These are phyloP conservation scores for Ajuga reptans DNA, from an alignment of 305 asterid species.

Conservation along the genomic window DNA sequence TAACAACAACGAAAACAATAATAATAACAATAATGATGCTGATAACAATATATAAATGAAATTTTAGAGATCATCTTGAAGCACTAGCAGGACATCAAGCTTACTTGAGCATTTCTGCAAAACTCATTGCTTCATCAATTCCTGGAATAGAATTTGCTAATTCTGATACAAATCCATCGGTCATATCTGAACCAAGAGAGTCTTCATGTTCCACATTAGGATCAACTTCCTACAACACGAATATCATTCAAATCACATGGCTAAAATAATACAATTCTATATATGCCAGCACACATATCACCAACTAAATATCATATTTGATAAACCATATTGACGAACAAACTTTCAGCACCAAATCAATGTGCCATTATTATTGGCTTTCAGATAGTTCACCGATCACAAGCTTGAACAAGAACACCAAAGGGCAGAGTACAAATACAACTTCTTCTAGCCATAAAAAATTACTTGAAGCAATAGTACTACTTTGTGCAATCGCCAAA, in stretches of 20 bases:
- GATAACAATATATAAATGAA: too few species aligned
- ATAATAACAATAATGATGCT: too few species aligned
- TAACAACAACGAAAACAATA: too few species aligned
- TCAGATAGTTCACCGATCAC: neutral
- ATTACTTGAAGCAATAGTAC: neutral
- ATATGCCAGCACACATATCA: neutral
- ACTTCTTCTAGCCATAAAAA: neutral
- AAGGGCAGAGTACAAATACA: neutral
- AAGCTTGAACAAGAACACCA: neutral
- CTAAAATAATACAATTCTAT: neutral
- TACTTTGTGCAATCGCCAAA: neutral
- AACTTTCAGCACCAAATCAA: neutral
- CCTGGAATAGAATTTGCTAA: conserved; percentile 88
- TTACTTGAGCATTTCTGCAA: conserved; percentile 95
- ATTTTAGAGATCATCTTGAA: neutral
- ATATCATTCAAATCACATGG: neutral
- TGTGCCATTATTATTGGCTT: neutral
- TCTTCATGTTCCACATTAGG: conserved; percentile 81
- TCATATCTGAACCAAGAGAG: conserved; percentile 38
- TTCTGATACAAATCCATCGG: conserved; percentile 75
- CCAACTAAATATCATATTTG: neutral
- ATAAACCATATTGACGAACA: neutral
- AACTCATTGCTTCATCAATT: conserved; percentile 96
- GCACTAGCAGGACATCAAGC: conserved; percentile 20
- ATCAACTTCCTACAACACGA: conserved; percentile 69